Evolutionary conservation across 208 protist genomes (phyloP), one percentile per base, ranked within the genome.

Genomic region (Crithidia brevicula): DNA sequence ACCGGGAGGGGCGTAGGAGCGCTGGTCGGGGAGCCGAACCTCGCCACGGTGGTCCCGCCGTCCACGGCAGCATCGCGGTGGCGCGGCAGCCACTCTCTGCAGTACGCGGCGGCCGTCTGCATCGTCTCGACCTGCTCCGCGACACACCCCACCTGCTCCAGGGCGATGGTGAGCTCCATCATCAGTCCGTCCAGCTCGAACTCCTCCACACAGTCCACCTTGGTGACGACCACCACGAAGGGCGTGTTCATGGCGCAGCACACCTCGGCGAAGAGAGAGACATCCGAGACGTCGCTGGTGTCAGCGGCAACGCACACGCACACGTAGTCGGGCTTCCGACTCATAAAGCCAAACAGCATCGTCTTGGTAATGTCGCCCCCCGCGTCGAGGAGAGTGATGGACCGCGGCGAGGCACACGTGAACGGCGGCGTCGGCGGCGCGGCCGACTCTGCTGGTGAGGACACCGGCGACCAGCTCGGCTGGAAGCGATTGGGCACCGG

Each of bases 201-300:
- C 31, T 98, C 94, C 25, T 94, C 74, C 15, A 93, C 74, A 33
- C 88, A 85, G 75, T 99, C 98, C 49, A 94, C 74, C 77, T 98
- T 98, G 1, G 98, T 99, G 7, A 99, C 67, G 31, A 97, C 91
- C 30, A 98, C 69, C 56, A 95, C 88, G 16, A 98, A 85, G 3
- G 95, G 92, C 23, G 98, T 86, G 20, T 91, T 74, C 53, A 99
- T 80, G 36, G 97, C 95, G 6, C 98, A 64, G 34, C 93, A 96
- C n/a, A 99, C 72, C 36, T 91, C 84, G 9, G 98, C 81, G 71
- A 98, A 98, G 53, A 98, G 69, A 16, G 61, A 27, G 13, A 89
- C 71, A 22, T 62, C 65, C 18, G 50, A 49, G 28, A 72, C 58
- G 34, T 65, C 70, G 16, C 52, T 69, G 8, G 81, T 60, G 45